A percentile compares a stretch with the other conserved stretches of the same genome.
These are phyloP conservation scores for Aspergillus sp. DNA, from an alignment of 2,329 filamentous ascomycete genomes.

Conservation along the genomic window DNA sequence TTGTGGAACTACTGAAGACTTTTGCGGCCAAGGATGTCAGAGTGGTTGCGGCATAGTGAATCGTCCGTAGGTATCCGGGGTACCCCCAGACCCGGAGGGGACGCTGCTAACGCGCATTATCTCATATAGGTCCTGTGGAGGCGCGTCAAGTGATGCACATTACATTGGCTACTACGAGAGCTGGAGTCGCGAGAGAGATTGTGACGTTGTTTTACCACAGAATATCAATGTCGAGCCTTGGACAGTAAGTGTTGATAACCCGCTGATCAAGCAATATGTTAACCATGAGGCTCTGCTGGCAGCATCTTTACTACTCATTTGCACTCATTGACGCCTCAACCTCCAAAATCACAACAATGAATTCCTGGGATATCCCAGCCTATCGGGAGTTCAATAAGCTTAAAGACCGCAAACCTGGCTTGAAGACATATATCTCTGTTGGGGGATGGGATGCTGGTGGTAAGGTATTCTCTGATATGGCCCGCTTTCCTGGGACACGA, in stretches of 20 bases:
- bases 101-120: not conserved
- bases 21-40: constrained; percentile 16
- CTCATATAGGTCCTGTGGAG: not conserved
- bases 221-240: constrained; percentile 20
- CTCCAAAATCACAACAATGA: constrained; percentile 10
- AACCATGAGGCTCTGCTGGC: not conserved
- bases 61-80: constrained; percentile 8
- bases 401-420: constrained; percentile 20
- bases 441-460: constrained; percentile 24
- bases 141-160: constrained; percentile 7
- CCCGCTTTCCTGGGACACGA: constrained; percentile 11
- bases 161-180: constrained; percentile 25
- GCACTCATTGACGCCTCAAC: constrained; percentile 2
- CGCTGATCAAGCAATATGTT: not conserved
- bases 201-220: constrained; percentile 13
- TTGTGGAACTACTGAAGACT: constrained; percentile 21
- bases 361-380: constrained; percentile 9
- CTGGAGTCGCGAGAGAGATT: constrained; percentile 15
- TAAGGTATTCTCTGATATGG: constrained; percentile 22
- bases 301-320: constrained; percentile 21
- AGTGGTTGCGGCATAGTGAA: constrained; percentile 15
- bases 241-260: constrained; percentile 11
- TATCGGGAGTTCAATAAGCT: constrained; percentile 8
- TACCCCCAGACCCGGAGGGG: too few relatives aligned
- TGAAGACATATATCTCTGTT: constrained; percentile 24